A percentile compares a stretch with the other conserved stretches of the same genome.
These are phyloP conservation scores for Salix koriyanagi DNA, from an alignment of 345 rosid genomes.

Conservation along the genomic window DNA sequence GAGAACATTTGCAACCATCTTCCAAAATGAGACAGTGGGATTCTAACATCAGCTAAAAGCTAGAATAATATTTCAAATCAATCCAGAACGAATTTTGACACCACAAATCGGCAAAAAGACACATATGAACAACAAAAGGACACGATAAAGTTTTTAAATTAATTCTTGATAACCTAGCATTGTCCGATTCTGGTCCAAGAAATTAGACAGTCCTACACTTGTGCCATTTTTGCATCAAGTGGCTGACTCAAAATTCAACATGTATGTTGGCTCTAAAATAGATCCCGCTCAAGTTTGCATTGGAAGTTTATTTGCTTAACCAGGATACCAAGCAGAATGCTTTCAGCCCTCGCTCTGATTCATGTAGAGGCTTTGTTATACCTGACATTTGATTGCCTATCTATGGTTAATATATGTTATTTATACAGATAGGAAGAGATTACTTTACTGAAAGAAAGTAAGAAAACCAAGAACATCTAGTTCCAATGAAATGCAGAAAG, in stretches of 20 bases:
- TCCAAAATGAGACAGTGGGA: background rate
- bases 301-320: background rate
- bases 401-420: background rate
- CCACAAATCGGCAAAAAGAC: background rate
- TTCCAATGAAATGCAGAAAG: background rate
- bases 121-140: background rate
- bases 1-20: constrained; percentile 17
- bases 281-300: background rate
- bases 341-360: background rate
- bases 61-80: background rate
- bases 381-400: background rate
- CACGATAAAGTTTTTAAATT: background rate
- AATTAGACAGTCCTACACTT: background rate
- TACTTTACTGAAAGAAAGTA: background rate
- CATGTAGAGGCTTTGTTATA: background rate
- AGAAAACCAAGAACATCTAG: constrained; percentile 5
- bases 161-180: background rate
- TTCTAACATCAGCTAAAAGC: background rate
- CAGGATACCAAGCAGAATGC: background rate
- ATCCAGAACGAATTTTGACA: background rate
- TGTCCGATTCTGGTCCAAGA: background rate
- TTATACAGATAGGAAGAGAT: no score
- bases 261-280: no score
- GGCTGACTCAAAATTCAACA: background rate
- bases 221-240: background rate